phyloP scores from a whole-genome alignment of 345 rosid genomes.

The Lepidium didymum region DNA sequence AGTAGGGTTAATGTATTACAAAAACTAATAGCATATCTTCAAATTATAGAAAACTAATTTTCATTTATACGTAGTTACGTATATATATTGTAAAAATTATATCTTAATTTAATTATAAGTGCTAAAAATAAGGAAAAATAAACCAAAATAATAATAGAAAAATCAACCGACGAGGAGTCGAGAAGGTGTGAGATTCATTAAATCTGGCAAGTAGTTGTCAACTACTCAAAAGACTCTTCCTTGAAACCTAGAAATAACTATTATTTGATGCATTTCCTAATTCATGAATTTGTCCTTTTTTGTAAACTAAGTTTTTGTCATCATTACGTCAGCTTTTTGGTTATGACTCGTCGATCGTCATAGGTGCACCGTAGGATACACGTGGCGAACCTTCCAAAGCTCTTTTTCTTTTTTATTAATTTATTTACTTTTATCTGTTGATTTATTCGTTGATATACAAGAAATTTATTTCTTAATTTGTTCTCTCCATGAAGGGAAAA shows the following conservation, averaged over 20 bases:
- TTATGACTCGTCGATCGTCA: constrained; percentile 22
- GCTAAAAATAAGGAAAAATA: neutral
- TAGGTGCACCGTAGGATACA: constrained; percentile 29
- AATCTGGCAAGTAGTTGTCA: neutral
- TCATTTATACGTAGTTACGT: no score
- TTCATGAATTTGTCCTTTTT: neutral
- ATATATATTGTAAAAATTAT: no score
- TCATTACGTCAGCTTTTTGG: constrained; percentile 9
- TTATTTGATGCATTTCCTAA: neutral
- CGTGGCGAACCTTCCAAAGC: constrained; percentile 24
- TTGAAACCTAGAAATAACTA: neutral
- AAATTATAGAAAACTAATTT: no score
- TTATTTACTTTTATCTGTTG: neutral
- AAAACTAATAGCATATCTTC: no score
- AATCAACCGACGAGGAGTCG: neutral
- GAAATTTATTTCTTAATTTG: neutral
- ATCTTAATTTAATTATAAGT: no score
- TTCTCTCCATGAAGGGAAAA: neutral
- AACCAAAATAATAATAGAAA: neutral
- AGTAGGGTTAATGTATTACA: no score
- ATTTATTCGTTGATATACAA: neutral
- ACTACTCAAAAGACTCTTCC: neutral
- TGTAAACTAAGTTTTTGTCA: neutral
- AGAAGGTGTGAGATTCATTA: neutral
- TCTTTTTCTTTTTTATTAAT: neutral